These are phyloP conservation scores for Paulownia fortunei DNA, from an alignment of 257 asterid genomes.

Conservation along the genomic window DNA sequence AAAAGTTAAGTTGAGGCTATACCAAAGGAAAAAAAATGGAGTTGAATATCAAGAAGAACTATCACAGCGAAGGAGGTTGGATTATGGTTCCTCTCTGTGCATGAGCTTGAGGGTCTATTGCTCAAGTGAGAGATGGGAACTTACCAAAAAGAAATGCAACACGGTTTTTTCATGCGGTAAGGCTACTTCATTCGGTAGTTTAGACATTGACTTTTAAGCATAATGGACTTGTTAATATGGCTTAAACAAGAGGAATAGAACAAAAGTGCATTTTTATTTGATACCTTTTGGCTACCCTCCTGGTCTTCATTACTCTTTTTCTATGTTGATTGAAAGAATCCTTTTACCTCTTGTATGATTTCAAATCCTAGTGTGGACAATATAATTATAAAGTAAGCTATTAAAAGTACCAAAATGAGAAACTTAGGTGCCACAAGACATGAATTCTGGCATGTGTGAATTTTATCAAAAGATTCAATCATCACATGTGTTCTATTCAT, in stretches of 20 bases:
- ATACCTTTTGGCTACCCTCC: neutral
- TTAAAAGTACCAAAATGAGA: neutral
- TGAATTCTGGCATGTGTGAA: conserved; percentile 1
- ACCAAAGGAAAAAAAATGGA: conserved; percentile 86
- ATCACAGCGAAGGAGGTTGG: conserved; percentile 87
- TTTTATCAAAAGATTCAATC: neutral
- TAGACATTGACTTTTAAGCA: conserved; percentile 1
- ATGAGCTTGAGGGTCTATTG: conserved; percentile 93
- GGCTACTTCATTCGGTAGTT: conserved; percentile 18
- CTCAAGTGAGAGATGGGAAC: conserved; percentile 96
- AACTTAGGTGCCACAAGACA: neutral
- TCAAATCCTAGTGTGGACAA: neutral
- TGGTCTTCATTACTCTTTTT: neutral
- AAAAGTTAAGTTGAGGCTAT: conserved; percentile 90
- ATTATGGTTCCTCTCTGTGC: conserved; percentile 67
- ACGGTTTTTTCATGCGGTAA: conserved; percentile 90
- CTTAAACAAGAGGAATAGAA: neutral
- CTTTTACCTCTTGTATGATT: neutral
- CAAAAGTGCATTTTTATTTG: neutral
- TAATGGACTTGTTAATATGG: conserved; percentile 7
- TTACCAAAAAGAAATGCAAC: conserved; percentile 96
- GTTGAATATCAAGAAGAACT: conserved; percentile 76
- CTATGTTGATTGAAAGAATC: neutral
- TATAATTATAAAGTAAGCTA: neutral
- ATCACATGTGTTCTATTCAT: conserved; percentile 1